A percentile compares a stretch with the other conserved stretches of the same genome.
Conservation (phyloP, 2,329 filamentous ascomycete species). For the Bipolaris oryzae region DNA sequence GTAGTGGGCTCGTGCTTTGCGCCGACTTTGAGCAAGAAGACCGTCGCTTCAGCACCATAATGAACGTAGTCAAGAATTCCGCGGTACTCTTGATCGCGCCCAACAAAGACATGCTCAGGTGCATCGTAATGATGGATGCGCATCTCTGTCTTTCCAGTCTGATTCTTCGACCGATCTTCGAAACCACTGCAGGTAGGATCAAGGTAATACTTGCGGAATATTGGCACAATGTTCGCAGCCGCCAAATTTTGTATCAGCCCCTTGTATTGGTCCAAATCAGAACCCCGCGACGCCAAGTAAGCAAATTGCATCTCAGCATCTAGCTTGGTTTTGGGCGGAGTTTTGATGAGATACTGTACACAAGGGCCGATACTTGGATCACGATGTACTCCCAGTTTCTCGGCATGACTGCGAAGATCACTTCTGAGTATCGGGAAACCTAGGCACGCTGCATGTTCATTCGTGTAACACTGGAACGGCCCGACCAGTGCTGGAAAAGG, state of each 20-base stretch:
- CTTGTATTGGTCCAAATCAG: slow-evolving; percentile 65
- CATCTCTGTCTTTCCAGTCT: slow-evolving; percentile 42
- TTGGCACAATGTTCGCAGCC: slow-evolving; percentile 47
- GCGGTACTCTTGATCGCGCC: slow-evolving; percentile 72
- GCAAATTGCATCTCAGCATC: slow-evolving; percentile 76
- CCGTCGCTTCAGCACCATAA: slow-evolving; percentile 85
- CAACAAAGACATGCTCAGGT: slow-evolving; percentile 81
- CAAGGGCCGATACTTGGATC: slow-evolving; percentile 82
- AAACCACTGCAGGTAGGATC: slow-evolving; percentile 40
- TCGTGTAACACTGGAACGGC: slow-evolving; percentile 81
- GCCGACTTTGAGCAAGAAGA: slow-evolving; percentile 85
- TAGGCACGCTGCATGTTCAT: slow-evolving; percentile 75
- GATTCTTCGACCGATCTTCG: slow-evolving; percentile 40
- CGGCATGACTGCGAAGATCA: slow-evolving; percentile 79
- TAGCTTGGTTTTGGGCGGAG: slow-evolving; percentile 69
- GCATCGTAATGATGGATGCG: slow-evolving; percentile 62
- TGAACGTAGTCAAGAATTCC: slow-evolving; percentile 98
- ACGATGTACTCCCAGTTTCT: slow-evolving; percentile 82
- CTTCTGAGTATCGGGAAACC: slow-evolving; percentile 78
- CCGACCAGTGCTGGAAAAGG: slow-evolving; percentile 68
- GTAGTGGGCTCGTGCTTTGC: slow-evolving; percentile 91
- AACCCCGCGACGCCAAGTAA: slow-evolving; percentile 80
- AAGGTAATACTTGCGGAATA: slow-evolving; percentile 43
- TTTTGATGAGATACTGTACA: slow-evolving; percentile 72
- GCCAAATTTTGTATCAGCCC: slow-evolving; percentile 34